Conservation (phyloP, 768 basidiomycete species). For the Tylopilus felleus region DNA sequence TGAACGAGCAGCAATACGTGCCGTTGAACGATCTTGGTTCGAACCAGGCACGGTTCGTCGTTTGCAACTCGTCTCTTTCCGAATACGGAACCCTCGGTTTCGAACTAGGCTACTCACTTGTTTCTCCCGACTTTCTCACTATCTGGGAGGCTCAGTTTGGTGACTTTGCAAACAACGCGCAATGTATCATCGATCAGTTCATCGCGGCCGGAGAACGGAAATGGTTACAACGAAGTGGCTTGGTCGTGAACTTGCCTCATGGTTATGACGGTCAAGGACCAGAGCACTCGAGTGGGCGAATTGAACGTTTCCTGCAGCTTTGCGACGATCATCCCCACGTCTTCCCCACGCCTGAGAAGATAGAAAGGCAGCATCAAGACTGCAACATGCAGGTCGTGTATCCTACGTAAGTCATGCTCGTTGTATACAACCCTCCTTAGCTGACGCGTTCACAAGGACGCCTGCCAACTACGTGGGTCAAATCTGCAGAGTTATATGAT, state of each 20-base stretch:
- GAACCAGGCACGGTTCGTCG: conserved; percentile 87
- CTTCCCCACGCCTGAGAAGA: conserved; percentile 84
- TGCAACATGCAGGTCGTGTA: conserved; percentile 99
- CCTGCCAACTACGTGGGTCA: conserved; percentile 82
- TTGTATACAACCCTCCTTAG: not conserved
- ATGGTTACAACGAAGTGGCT: conserved; percentile 91
- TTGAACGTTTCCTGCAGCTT: conserved; percentile 96
- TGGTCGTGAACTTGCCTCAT: conserved; percentile 88
- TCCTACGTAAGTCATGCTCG: conserved; percentile 64
- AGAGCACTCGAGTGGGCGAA: conserved; percentile 92
- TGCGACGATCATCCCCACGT: conserved; percentile 95
- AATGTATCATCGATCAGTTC: conserved; percentile 98
- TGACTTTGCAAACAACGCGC: conserved; percentile 97
- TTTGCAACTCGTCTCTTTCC: conserved; percentile 96
- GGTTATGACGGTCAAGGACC: conserved; percentile 99
- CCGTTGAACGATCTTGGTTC: conserved; percentile 86
- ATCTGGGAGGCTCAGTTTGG: conserved; percentile 99
- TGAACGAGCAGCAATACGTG: conserved; percentile 84
- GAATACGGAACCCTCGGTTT: conserved; percentile 95
- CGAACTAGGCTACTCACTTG: conserved; percentile 97
- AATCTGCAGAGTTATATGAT: not conserved
- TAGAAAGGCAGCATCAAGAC: conserved; percentile 96
- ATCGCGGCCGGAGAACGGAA: conserved; percentile 96
- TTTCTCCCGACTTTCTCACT: conserved; percentile 87
- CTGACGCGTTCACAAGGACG: conserved; percentile 49